Evolutionary conservation across 176 grass and related monocot genomes (phyloP).

Genomic region (Oryza nivara): DNA sequence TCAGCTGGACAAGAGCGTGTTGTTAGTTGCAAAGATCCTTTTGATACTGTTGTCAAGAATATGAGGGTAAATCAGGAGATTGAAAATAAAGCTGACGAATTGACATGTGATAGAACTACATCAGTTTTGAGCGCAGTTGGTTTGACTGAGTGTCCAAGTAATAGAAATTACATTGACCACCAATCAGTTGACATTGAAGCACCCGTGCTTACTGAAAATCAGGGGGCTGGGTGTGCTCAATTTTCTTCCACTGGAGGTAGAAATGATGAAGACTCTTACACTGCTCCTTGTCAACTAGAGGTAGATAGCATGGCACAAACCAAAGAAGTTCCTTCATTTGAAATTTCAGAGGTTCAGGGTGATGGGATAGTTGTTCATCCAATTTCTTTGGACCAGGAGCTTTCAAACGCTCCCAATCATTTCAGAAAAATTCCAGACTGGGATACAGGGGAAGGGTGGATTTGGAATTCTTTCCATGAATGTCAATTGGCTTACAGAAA

Average conservation of each 20-base stretch:
- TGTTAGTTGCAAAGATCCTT: conserved; percentile 42
- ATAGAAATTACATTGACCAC: conserved; percentile 28
- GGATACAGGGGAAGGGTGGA: conserved; percentile 68
- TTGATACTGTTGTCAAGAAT: conserved; percentile 27
- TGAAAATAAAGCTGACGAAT: conserved; percentile 41
- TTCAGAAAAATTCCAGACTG: conserved; percentile 32
- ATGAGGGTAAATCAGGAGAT: background rate
- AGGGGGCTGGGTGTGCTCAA: conserved; percentile 18
- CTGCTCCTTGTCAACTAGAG: conserved; percentile 37
- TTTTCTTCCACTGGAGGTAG: conserved; percentile 35
- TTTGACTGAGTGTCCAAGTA: conserved; percentile 8
- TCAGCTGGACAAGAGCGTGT: conserved; percentile 37
- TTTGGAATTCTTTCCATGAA: conserved; percentile 77
- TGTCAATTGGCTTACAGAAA: conserved; percentile 65
- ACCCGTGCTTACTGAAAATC: conserved; percentile 43
- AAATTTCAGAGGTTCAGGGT: conserved; percentile 43
- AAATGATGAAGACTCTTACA: conserved; percentile 42
- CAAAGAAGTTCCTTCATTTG: conserved; percentile 30
- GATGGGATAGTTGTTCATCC: conserved; percentile 23
- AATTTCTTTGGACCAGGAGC: conserved; percentile 39
- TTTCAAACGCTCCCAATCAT: conserved; percentile 29
- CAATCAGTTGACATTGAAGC: conserved; percentile 22
- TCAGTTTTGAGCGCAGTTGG: background rate
- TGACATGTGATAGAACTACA: conserved; percentile 10
- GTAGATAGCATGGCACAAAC: conserved; percentile 38